Conservation (phyloP, 148 eudicot species). For the Drosera capensis region DNA sequence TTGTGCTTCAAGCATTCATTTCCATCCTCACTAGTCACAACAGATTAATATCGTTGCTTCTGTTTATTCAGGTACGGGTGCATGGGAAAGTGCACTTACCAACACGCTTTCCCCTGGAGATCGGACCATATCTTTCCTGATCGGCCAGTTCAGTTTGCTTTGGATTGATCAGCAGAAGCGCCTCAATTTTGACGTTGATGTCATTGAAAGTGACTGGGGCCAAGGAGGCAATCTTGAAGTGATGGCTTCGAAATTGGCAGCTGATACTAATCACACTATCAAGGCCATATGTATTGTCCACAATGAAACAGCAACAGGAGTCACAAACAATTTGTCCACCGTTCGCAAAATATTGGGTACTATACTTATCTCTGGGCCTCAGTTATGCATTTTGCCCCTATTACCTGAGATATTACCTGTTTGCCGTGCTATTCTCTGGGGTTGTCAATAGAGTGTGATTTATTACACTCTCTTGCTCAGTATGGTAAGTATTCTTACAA, state of each 20-base stretch:
- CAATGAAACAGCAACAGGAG: conserved; percentile 98
- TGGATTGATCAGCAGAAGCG: conserved; percentile 99
- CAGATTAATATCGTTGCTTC: background rate
- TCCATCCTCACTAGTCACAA: too few species aligned
- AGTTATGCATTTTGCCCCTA: background rate
- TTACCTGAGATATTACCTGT: background rate
- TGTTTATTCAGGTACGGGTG: conserved; percentile 69
- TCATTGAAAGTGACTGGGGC: conserved; percentile 95
- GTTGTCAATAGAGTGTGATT: conserved; percentile 1
- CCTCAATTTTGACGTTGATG: conserved; percentile 81
- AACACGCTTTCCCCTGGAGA: conserved; percentile 95
- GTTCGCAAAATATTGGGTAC: conserved; percentile 77
- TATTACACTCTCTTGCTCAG: background rate
- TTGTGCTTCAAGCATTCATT: too few species aligned
- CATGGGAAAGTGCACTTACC: conserved; percentile 99
- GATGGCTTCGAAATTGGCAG: conserved; percentile 75
- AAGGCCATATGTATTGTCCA: conserved; percentile 97
- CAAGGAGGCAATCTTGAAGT: conserved; percentile 75
- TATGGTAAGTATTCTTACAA: background rate
- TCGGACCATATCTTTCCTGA: conserved; percentile 61
- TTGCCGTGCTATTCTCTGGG: too few species aligned
- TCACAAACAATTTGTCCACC: conserved; percentile 90
- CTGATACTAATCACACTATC: conserved; percentile 62
- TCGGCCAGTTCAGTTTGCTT: conserved; percentile 94
- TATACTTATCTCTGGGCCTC: background rate